Evolutionary conservation across 441 rosid species (phyloP).

Genomic region (Melastoma candidum): DNA sequence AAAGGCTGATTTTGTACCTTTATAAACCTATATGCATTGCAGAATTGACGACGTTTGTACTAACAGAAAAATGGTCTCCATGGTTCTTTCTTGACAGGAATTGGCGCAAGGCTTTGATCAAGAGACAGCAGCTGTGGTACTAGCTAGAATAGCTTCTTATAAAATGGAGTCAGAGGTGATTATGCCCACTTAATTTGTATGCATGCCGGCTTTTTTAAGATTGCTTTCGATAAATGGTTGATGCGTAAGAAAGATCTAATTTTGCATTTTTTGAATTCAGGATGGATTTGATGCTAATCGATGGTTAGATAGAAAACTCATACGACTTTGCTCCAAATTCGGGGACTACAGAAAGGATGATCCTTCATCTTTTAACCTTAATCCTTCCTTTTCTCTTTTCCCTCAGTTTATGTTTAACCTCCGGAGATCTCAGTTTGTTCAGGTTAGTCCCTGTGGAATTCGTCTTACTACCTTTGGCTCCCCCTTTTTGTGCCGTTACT

Average conservation of each 20-base stretch:
- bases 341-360: conserved; percentile 98
- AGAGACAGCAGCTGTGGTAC: conserved; percentile 94
- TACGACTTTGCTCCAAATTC: conserved; percentile 88
- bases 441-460: conserved; percentile 37
- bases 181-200: no score
- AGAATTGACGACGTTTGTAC: no score
- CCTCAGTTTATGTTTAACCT: conserved; percentile 98
- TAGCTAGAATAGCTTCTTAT: conserved; percentile 81
- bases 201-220: no score
- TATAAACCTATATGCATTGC: no score
- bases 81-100: conserved; percentile 34
- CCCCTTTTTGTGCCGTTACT: no score
- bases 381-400: conserved; percentile 85
- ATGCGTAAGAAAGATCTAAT: not conserved
- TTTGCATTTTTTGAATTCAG: conserved; percentile 26
- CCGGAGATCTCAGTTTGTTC: conserved; percentile 93
- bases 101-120: conserved; percentile 91
- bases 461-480: no score
- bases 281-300: conserved; percentile 99
- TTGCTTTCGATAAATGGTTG: no score
- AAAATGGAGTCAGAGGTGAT: conserved; percentile 43
- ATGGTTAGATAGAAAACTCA: conserved; percentile 94
- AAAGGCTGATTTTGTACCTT: no score
- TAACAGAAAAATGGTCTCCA: no score
- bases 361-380: conserved; percentile 80